Base-by-base conservation (phyloP, 2,329 filamentous ascomycete genomes). In the Fonsecaea erecta region DNA sequence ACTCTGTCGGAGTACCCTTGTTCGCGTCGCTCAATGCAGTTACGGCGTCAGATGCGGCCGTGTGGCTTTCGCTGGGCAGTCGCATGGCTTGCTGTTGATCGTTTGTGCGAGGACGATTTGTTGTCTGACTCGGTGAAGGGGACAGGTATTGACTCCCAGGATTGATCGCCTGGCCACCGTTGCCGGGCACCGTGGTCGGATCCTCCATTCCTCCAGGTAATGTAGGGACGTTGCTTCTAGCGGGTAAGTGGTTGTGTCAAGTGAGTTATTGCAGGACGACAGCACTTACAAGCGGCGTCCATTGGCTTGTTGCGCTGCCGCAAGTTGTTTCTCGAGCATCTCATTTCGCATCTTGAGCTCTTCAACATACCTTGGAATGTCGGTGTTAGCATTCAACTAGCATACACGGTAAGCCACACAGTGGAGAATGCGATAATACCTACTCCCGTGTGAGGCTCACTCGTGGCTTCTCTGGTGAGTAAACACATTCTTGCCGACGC, bases 321-420 rank as follows among this genome's bases (percentile, higher is more conserved):
- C 54, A 28, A 57, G 54, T 46, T 57, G 54, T 40, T 35, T 35
- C 18, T 57, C 54, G 26, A 57, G 54, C 35, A 43, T 24, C n/a
- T 40, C 54, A 57, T 57, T 57, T 30, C 35, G 54, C 54, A 57
- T 40, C 26, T 57, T 57, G 32, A 57, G 35, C 21, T 57, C 54
- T 35, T 57, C 54, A 28, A 57, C 54, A 57, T 57, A 57, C 54
- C 46, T 57, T 11, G 14, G 11, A 28, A 26, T 57, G 8, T 40
- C 32, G 3, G 35, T 46, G 9, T 57, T 11, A 43, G 35, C 21
- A 40, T 57, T 40, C 28, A 7, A 18, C 2, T 5, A 3, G 18
- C 14, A 11, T 4, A 12, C 18, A 43, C 14, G n/a, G 16, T 7
- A 43, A 6, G 18, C 37, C 37, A 8, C 37, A 9, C 16, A 8